These are phyloP conservation scores for Aureobasidium namibiae DNA, from an alignment of 2,329 filamentous ascomycete genomes.

Conservation along the genomic window DNA sequence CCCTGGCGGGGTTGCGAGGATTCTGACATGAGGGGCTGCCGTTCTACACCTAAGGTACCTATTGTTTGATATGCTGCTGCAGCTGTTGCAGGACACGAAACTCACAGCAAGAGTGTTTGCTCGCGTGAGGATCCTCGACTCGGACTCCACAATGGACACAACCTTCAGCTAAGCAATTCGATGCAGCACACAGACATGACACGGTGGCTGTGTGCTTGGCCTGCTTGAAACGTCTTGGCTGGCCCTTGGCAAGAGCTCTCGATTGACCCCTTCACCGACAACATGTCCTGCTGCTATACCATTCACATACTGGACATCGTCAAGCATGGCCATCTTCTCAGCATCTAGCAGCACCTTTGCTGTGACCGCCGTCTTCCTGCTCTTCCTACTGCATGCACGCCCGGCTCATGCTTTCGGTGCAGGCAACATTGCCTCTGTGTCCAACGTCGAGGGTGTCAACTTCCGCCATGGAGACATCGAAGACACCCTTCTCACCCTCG, in stretches of 20 bases:
- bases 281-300: neutral
- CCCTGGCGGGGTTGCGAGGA: neutral
- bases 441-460: constrained; percentile 39
- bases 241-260: neutral
- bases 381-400: constrained; percentile 14
- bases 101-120: neutral
- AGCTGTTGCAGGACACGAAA: neutral
- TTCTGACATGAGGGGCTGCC: neutral
- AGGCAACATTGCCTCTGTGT: constrained; percentile 38
- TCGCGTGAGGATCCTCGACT: neutral
- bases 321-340: constrained; percentile 3
- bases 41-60: neutral
- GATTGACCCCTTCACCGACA: neutral
- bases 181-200: neutral
- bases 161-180: no score
- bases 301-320: neutral
- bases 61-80: neutral
- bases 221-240: constrained; percentile 2
- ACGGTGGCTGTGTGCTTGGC: neutral
- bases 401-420: constrained; percentile 38
- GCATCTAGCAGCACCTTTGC: neutral
- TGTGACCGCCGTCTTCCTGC: neutral
- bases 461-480: constrained; percentile 48
- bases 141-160: neutral
- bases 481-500: constrained; percentile 33